Evolutionary conservation across 495 filamentous ascomycete species (phyloP).

Genomic region (Penicillium subrubescens): DNA sequence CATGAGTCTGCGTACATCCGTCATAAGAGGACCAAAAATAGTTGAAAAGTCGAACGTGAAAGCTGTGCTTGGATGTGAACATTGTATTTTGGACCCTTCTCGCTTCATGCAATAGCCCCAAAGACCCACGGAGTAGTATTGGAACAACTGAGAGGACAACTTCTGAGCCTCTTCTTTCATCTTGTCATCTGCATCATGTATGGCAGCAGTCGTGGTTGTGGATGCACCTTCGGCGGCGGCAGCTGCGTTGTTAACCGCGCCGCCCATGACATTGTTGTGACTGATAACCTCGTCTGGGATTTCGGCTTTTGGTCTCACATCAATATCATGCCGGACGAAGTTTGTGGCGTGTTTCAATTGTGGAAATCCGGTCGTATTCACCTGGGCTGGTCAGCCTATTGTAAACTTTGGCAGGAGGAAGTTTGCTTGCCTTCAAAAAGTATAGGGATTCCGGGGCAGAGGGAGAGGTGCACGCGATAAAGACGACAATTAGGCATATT

Average conservation of each 20-base stretch:
- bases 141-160: constrained; percentile 1
- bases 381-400: constrained; percentile 1
- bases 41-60: no score
- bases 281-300: constrained; percentile 1
- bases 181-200: constrained; percentile 1
- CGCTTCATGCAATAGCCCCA: constrained; percentile 1
- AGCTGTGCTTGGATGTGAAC: constrained; percentile 3
- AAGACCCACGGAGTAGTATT: not conserved
- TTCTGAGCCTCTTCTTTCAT: not conserved
- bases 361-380: constrained; percentile 1
- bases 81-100: constrained; percentile 3
- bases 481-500: no score
- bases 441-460: no score
- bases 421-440: no score
- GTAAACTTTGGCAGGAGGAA: no score
- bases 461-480: no score
- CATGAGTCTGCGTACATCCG: no score
- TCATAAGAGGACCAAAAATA: no score
- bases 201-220: constrained; percentile 1
- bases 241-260: not conserved
- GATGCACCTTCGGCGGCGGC: not conserved
- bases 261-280: constrained; percentile 1
- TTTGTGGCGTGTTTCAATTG: constrained; percentile 1
- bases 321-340: not conserved
- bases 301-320: constrained; percentile 2